These are phyloP conservation scores for Anethum foeniculum DNA, from an alignment of 140 eudicot genomes.

Conservation along the genomic window DNA sequence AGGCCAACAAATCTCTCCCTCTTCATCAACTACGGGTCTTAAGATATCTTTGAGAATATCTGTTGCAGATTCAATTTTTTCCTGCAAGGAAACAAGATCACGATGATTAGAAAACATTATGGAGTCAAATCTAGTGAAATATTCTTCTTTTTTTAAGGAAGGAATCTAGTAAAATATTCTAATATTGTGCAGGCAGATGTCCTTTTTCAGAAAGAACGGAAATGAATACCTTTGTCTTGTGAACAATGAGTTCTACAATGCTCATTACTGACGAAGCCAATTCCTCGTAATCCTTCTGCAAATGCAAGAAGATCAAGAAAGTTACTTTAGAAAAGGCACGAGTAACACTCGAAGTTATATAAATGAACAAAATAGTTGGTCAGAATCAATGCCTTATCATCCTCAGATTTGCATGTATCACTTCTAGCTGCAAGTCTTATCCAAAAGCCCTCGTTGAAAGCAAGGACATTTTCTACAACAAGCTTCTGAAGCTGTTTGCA, in stretches of 20 bases:
- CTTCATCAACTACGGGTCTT: constrained; percentile 60
- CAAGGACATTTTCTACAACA: constrained; percentile 84
- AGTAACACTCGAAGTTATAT: not conserved
- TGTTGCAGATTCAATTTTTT: constrained; percentile 82
- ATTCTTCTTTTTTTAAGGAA: not conserved
- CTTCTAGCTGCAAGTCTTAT: constrained; percentile 94
- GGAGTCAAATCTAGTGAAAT: constrained; percentile 15
- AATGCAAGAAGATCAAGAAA: constrained; percentile 15
- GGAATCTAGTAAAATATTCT: constrained; percentile 14
- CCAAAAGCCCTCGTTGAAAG: constrained; percentile 87
- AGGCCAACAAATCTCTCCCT: constrained; percentile 81
- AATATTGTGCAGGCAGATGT: not conserved
- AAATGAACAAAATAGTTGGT: constrained; percentile 15
- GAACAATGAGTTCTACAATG: constrained; percentile 77
- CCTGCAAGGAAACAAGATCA: constrained; percentile 38
- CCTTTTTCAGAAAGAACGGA: constrained; percentile 17
- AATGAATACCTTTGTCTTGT: constrained; percentile 68
- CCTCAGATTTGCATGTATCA: constrained; percentile 91
- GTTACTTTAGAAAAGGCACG: constrained; percentile 7
- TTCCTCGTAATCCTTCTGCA: constrained; percentile 93
- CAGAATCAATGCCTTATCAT: constrained; percentile 61
- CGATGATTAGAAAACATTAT: constrained; percentile 1
- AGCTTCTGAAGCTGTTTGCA: constrained; percentile 62
- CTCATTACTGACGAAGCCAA: constrained; percentile 75
- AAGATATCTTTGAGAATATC: constrained; percentile 84